A percentile compares a stretch with the other conserved stretches of the same genome.
phyloP scores from a whole-genome alignment of 306 rosid species.

The Cicer yamashitae region DNA sequence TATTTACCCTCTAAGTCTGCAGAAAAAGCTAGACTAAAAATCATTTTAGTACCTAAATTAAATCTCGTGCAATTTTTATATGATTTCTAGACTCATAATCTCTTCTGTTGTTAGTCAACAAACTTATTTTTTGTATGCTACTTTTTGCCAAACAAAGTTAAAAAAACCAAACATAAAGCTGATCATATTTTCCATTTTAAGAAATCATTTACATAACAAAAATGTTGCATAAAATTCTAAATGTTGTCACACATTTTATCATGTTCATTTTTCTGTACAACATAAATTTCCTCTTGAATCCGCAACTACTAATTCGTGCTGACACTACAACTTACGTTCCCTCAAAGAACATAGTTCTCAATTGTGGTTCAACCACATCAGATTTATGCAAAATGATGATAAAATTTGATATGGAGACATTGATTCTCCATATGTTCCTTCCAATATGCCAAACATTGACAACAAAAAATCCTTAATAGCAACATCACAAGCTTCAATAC shows the following conservation, averaged over 20 bases:
- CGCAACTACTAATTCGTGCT: constrained; percentile 25
- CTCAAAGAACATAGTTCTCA: constrained; percentile 46
- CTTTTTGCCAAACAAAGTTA: not conserved
- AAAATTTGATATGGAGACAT: constrained; percentile 48
- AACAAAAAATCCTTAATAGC: not conserved
- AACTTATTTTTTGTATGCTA: too few species aligned
- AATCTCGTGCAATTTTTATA: too few species aligned
- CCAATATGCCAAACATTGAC: not conserved
- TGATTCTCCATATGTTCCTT: constrained; percentile 36
- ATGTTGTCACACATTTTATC: too few species aligned
- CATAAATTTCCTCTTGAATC: not conserved
- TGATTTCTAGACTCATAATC: not conserved
- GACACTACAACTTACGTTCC: constrained; percentile 36
- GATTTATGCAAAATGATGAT: constrained; percentile 37
- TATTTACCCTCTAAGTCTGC: too few species aligned
- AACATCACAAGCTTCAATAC: not conserved
- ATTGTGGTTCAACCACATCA: constrained; percentile 45
- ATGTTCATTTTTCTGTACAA: too few species aligned
- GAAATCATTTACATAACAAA: not conserved
- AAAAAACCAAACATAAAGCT: not conserved
- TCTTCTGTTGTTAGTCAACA: too few species aligned
- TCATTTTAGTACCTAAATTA: too few species aligned
- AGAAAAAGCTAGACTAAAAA: too few species aligned
- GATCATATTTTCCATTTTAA: not conserved
- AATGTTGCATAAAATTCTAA: not conserved